Evolutionary conservation across 352 stramenopile genomes (phyloP).

Genomic region (Phytophthora europaea): DNA sequence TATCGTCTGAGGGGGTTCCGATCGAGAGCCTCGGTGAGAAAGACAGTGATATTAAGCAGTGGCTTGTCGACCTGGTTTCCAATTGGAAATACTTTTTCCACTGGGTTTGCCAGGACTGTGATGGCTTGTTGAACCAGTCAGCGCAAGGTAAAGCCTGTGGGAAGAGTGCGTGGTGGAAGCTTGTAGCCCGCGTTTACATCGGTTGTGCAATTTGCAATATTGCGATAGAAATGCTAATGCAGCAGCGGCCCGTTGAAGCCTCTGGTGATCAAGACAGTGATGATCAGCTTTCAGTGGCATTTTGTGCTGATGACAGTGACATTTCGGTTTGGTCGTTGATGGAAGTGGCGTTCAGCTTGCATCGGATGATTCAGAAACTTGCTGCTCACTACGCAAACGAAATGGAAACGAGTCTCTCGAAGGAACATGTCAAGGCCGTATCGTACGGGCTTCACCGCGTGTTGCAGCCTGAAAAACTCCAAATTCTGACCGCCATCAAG

Average conservation of each 20-base stretch:
- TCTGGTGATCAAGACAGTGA: slow-evolving; percentile 3
- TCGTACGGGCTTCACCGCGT: slow-evolving; percentile 47
- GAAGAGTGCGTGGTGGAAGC: slow-evolving; percentile 49
- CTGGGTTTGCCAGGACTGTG: slow-evolving; percentile 56
- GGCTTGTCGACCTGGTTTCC: slow-evolving; percentile 56
- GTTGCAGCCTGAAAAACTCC: slow-evolving; percentile 37
- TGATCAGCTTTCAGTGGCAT: background rate
- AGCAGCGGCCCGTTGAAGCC: background rate
- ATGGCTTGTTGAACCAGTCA: slow-evolving; percentile 31
- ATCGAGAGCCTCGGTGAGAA: slow-evolving; percentile 32
- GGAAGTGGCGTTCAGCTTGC: slow-evolving; percentile 65
- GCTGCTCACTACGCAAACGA: slow-evolving; percentile 33
- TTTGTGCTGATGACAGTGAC: slow-evolving; percentile 10
- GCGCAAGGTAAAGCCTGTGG: slow-evolving; percentile 9
- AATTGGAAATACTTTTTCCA: slow-evolving; percentile 68
- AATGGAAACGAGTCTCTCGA: slow-evolving; percentile 45
- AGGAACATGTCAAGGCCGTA: slow-evolving; percentile 44
- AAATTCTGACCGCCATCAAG: slow-evolving; percentile 34
- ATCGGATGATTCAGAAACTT: slow-evolving; percentile 59
- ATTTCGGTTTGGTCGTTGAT: slow-evolving; percentile 61
- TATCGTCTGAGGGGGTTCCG: slow-evolving; percentile 30
- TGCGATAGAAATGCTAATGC: slow-evolving; percentile 46
- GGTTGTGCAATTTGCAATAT: slow-evolving; percentile 63
- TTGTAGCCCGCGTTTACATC: slow-evolving; percentile 58
- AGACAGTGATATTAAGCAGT: slow-evolving; percentile 44